A percentile compares a stretch with the other conserved stretches of the same genome.
These are phyloP conservation scores for Amaranthus tricolor DNA, from an alignment of 179 eudicot species.

Conservation along the genomic window DNA sequence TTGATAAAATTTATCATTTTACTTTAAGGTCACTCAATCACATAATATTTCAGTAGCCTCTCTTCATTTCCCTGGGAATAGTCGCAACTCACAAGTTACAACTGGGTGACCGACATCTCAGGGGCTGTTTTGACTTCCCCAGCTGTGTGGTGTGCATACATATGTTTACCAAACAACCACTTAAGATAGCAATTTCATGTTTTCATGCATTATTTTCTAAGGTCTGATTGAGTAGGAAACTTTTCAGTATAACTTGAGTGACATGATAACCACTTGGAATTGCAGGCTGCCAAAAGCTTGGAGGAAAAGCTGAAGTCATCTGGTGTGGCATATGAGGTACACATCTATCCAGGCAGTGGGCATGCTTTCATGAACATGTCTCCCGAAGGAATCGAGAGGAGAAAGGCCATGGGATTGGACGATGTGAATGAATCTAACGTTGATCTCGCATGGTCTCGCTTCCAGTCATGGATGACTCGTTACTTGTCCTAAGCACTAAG, in stretches of 20 bases:
- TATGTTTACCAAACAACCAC: too few species aligned
- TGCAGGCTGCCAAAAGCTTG: constrained; percentile 76
- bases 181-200: neutral
- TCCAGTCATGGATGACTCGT: constrained; percentile 72
- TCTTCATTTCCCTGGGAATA: too few species aligned
- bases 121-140: too few species aligned
- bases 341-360: constrained; percentile 56
- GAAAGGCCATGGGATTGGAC: constrained; percentile 70
- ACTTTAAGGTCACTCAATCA: too few species aligned
- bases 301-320: constrained; percentile 79
- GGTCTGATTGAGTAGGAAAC: neutral
- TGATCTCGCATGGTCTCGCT: constrained; percentile 86
- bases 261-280: neutral
- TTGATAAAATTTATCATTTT: too few species aligned
- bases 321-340: constrained; percentile 64
- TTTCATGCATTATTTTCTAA: neutral
- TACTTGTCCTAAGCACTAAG: constrained; percentile 40
- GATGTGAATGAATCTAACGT: constrained; percentile 66
- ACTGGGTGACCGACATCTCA: too few species aligned
- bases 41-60: too few species aligned
- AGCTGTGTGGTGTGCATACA: too few species aligned
- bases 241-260: neutral
- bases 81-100: too few species aligned
- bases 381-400: constrained; percentile 64
- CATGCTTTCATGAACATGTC: constrained; percentile 95